These are phyloP conservation scores for Mucor irregularis DNA, from an alignment of 371 early-diverging fungal genomes.

Conservation along the genomic window DNA sequence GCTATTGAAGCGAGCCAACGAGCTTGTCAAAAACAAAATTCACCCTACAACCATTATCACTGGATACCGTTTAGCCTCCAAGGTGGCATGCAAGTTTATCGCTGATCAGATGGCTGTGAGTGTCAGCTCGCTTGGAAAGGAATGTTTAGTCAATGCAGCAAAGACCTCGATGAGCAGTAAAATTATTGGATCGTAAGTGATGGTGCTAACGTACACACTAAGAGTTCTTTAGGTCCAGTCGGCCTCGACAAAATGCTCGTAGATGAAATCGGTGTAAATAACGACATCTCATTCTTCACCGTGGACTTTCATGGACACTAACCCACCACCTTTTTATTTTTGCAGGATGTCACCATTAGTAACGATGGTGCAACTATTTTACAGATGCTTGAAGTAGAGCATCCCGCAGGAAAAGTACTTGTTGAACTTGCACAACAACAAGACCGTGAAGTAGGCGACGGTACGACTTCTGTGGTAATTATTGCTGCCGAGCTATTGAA, in stretches of 20 bases:
- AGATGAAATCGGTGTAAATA: slow-evolving; percentile 96
- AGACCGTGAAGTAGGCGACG: slow-evolving; percentile 99
- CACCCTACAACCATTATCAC: slow-evolving; percentile 98
- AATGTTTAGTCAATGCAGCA: slow-evolving; percentile 94
- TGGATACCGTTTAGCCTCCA: slow-evolving; percentile 97
- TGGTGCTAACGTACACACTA: slow-evolving; percentile 29
- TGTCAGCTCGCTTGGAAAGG: slow-evolving; percentile 90
- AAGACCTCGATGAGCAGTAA: slow-evolving; percentile 99
- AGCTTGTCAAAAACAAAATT: slow-evolving; percentile 96
- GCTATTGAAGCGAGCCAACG: slow-evolving; percentile 94
- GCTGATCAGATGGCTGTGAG: slow-evolving; percentile 93
- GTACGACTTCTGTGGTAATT: slow-evolving; percentile 99
- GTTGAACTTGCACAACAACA: slow-evolving; percentile 99
- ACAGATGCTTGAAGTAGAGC: slow-evolving; percentile 95
- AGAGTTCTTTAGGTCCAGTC: slow-evolving; percentile 98
- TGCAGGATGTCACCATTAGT: slow-evolving; percentile 97
- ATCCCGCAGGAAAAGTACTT: slow-evolving; percentile 97
- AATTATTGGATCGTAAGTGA: slow-evolving; percentile 86
- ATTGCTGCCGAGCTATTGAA: slow-evolving; percentile 97
- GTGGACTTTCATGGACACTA: no score
- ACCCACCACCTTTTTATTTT: not conserved
- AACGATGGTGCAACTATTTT: slow-evolving; percentile 99
- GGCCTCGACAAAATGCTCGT: slow-evolving; percentile 99
- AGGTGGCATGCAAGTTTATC: slow-evolving; percentile 98
- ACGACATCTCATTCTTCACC: no score